Evolutionary conservation across 176 grass and related monocot species (phyloP).

Genomic region (Tillandsia fasciculata): DNA sequence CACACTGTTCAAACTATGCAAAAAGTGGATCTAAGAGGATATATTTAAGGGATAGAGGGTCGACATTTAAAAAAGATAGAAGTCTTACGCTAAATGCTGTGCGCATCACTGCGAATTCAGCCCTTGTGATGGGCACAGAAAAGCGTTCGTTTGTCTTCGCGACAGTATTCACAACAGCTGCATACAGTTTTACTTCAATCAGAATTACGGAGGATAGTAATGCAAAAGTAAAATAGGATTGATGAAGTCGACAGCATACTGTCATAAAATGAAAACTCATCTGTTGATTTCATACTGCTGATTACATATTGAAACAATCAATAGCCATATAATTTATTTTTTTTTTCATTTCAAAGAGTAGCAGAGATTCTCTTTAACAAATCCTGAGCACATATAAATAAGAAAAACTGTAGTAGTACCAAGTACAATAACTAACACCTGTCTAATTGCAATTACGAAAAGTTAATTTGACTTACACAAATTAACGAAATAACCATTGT

Average conservation of each 20-base stretch:
- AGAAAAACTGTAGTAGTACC: slow-evolving; percentile 7
- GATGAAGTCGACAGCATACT: no score
- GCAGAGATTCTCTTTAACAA: no score
- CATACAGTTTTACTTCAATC: slow-evolving; percentile 16
- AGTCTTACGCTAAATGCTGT: slow-evolving; percentile 75
- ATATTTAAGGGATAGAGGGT: not conserved
- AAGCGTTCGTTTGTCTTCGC: slow-evolving; percentile 67
- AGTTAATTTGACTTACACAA: slow-evolving; percentile 43
- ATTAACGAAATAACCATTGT: slow-evolving; percentile 65
- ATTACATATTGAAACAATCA: no score
- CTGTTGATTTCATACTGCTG: no score
- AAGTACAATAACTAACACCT: not conserved
- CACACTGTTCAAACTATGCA: not conserved
- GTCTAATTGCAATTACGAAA: slow-evolving; percentile 3
- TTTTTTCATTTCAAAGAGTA: no score
- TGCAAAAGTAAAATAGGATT: not conserved
- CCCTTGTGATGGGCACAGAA: slow-evolving; percentile 65
- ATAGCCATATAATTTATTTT: no score
- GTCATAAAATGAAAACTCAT: no score
- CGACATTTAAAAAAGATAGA: not conserved
- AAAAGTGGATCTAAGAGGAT: not conserved
- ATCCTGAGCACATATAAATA: not conserved
- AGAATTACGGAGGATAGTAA: not conserved
- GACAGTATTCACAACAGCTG: slow-evolving; percentile 58
- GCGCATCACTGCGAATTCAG: slow-evolving; percentile 82